A percentile compares a stretch with the other conserved stretches of the same genome.
These are phyloP conservation scores for Fusarium phyllophilum DNA, from an alignment of 2,329 filamentous ascomycete genomes.

Conservation along the genomic window DNA sequence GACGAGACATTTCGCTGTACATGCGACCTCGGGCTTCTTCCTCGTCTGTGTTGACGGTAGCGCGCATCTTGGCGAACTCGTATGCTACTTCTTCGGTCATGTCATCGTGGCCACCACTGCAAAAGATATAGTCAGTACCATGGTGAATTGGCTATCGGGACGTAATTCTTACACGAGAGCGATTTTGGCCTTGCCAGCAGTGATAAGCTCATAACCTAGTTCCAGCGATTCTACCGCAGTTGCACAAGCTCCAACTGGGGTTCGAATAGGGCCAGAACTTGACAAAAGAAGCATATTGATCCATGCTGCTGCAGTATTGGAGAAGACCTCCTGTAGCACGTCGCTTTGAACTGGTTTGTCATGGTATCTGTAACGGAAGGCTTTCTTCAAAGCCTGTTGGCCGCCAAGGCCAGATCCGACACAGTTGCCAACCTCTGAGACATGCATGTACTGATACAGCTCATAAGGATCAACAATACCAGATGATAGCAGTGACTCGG, in stretches of 20 bases:
- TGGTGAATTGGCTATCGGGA: too few species aligned
- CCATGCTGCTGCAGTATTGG: background rate
- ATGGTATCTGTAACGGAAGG: background rate
- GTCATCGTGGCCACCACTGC: too few species aligned
- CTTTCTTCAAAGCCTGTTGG: background rate
- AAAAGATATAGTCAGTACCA: fast-evolving
- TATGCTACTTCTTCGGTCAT: too few species aligned
- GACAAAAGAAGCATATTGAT: background rate
- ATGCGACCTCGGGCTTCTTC: background rate
- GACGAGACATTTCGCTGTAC: background rate
- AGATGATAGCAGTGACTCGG: background rate
- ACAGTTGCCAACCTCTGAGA: background rate
- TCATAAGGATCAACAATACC: background rate
- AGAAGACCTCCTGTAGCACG: background rate
- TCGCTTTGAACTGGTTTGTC: background rate
- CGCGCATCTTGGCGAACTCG: background rate
- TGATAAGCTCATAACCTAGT: background rate
- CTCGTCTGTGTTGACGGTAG: background rate
- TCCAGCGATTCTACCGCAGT: background rate
- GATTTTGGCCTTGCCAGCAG: background rate
- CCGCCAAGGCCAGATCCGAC: background rate
- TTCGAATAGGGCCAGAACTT: background rate
- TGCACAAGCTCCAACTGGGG: background rate
- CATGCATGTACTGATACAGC: background rate
- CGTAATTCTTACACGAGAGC: background rate